Evolutionary conservation across 148 eudicot species (phyloP).

Genomic region (Amaranthus cruentus): DNA sequence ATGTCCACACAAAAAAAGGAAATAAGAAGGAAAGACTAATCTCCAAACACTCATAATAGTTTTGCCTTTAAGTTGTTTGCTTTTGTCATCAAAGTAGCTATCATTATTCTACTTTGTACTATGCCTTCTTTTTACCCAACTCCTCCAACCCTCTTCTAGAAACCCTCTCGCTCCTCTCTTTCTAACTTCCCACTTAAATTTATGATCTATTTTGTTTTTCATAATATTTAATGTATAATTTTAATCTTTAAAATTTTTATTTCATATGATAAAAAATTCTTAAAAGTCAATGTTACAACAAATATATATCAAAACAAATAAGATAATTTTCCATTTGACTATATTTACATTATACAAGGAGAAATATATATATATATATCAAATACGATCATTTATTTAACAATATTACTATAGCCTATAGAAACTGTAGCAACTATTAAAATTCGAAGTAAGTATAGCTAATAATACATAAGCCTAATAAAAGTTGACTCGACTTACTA

Average conservation of each 20-base stretch:
- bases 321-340: no score
- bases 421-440: no score
- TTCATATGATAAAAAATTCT: background rate
- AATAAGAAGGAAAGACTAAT: conserved; percentile 1
- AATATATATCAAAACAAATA: no score
- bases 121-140: conserved; percentile 26
- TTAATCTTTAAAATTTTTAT: conserved; percentile 13
- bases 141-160: conserved; percentile 48
- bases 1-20: conserved; percentile 30
- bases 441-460: no score
- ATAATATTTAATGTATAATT: background rate
- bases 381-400: no score
- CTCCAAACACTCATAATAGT: conserved; percentile 1
- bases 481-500: no score
- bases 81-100: conserved; percentile 25
- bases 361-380: no score
- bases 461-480: no score
- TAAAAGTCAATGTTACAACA: no score
- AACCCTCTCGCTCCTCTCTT: conserved; percentile 18
- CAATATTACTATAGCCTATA: no score
- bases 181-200: conserved; percentile 18
- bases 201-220: conserved; percentile 14
- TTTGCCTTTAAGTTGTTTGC: conserved; percentile 8
- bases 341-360: no score
- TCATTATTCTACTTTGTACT: conserved; percentile 14